phyloP scores from a whole-genome alignment of 2,329 filamentous ascomycete genomes.

The Alternaria metachromatica region DNA sequence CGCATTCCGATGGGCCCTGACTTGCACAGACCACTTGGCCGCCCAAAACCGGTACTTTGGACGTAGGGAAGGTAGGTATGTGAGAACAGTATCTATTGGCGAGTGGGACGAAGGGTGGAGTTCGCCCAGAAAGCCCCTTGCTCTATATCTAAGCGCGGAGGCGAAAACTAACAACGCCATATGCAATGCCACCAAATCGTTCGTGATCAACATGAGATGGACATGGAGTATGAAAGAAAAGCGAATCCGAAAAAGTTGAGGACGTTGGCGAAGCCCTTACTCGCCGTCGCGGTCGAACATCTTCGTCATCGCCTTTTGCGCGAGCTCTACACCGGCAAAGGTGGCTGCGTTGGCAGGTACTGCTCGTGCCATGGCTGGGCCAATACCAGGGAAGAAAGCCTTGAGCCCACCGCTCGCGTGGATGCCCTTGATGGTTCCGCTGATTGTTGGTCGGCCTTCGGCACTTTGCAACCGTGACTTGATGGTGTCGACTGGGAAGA shows the following conservation, averaged over 20 bases:
- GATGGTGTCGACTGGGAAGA: constrained; percentile 96
- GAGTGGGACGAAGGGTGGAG: constrained; percentile 4
- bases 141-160: constrained; percentile 11
- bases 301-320: constrained; percentile 82
- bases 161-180: constrained; percentile 26
- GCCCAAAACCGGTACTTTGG: constrained; percentile 1
- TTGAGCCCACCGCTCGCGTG: constrained; percentile 82
- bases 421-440: constrained; percentile 79
- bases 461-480: constrained; percentile 94
- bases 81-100: constrained; percentile 8
- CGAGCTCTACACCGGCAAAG: constrained; percentile 84
- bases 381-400: constrained; percentile 97
- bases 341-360: constrained; percentile 97
- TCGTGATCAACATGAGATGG: constrained; percentile 8
- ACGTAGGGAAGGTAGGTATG: not conserved
- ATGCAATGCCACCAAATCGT: constrained; percentile 29
- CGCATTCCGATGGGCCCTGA: constrained; percentile 26
- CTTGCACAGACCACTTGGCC: constrained; percentile 16
- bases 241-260: not conserved
- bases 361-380: constrained; percentile 87
- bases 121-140: constrained; percentile 11
- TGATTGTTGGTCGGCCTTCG: constrained; percentile 81
- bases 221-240: constrained; percentile 11
- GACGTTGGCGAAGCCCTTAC: constrained; percentile 12
- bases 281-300: constrained; percentile 61